phyloP scores from a whole-genome alignment of 495 filamentous ascomycete species.

The Penicillium simplicissimum region DNA sequence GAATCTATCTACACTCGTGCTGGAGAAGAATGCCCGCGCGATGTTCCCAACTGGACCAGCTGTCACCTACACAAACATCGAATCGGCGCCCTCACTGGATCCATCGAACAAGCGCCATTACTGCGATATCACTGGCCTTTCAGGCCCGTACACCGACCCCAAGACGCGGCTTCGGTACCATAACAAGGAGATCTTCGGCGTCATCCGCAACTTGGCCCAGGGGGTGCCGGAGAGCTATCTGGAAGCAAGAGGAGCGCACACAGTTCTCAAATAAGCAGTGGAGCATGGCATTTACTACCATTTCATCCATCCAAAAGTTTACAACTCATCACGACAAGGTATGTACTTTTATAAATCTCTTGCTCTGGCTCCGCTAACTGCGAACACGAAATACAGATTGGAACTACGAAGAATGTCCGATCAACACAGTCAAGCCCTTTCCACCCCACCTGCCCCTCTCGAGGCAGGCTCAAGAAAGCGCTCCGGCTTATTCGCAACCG shows the following conservation, averaged over 20 bases:
- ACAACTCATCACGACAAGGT: background rate
- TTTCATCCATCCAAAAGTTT: background rate
- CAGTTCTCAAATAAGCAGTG: conserved; percentile 75
- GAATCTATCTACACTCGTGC: conserved; percentile 78
- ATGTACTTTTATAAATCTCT: background rate
- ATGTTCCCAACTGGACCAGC: conserved; percentile 56
- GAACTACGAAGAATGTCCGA: conserved; percentile 44
- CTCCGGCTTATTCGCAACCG: conserved; percentile 97
- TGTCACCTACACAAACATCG: conserved; percentile 93
- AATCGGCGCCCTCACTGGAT: conserved; percentile 79
- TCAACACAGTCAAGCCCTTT: conserved; percentile 89
- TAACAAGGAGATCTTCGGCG: conserved; percentile 82
- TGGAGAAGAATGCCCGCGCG: conserved; percentile 67
- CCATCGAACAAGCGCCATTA: conserved; percentile 76
- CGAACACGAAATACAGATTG: background rate
- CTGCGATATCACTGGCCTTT: conserved; percentile 91
- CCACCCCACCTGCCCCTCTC: conserved; percentile 80
- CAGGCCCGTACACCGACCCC: conserved; percentile 86
- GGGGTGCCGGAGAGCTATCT: conserved; percentile 83
- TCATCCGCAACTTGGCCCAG: conserved; percentile 73
- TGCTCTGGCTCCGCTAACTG: background rate
- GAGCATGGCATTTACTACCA: background rate
- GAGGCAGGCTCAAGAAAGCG: conserved; percentile 72
- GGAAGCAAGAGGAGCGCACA: conserved; percentile 86
- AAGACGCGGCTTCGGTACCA: conserved; percentile 91